A percentile compares a stretch with the other conserved stretches of the same genome.
Conservation (phyloP, 805 yeast species). For the Saccharomycopsis synnaedendra region DNA sequence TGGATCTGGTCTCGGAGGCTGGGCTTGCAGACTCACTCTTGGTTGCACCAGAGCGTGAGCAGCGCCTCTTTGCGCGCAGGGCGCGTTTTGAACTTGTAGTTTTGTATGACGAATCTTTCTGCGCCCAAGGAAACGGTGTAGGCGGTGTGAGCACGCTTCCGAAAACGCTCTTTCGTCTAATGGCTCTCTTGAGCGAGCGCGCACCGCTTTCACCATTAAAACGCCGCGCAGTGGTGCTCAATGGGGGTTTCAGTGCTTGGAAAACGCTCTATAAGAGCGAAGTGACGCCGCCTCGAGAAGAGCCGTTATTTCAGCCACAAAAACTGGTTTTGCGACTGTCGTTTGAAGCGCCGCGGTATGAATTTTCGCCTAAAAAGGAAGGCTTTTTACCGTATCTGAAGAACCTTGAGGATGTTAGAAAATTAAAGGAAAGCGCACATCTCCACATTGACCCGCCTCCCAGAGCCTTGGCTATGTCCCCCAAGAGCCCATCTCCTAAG, state of each 20-base stretch:
- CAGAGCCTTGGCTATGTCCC: neutral
- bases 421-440: conserved; percentile 1
- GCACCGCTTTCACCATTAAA: conserved; percentile 26
- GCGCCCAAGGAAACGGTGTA: conserved; percentile 1
- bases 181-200: conserved; percentile 27
- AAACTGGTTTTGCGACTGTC: no score
- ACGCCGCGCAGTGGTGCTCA: conserved; percentile 33
- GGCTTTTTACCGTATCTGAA: no score
- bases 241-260: conserved; percentile 49
- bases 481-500: neutral
- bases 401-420: no score
- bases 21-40: conserved; percentile 58
- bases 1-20: conserved; percentile 39
- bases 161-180: conserved; percentile 23
- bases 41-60: conserved; percentile 46
- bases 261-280: conserved; percentile 15
- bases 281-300: no score
- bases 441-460: neutral
- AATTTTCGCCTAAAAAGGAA: no score
- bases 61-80: conserved; percentile 40
- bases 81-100: conserved; percentile 51
- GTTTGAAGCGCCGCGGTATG: no score
- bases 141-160: conserved; percentile 13
- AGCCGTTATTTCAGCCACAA: no score
- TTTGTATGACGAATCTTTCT: conserved; percentile 35